Percentiles rank a stretch among this genome's conserved stretches.
Conservation (phyloP, 805 yeast genomes). For the Candida odintsovae region DNA sequence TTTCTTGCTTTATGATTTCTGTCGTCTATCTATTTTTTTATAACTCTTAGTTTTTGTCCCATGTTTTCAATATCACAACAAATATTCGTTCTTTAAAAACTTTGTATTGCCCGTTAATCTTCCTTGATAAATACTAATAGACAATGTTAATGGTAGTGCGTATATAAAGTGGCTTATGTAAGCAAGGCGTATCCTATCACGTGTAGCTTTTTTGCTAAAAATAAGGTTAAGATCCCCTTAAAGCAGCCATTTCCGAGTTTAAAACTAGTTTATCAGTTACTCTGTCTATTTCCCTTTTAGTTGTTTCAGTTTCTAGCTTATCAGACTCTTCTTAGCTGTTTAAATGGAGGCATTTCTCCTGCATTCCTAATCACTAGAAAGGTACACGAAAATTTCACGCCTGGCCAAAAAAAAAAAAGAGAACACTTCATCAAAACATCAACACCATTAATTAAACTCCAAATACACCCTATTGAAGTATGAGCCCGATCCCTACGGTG, state of each 20-base stretch:
- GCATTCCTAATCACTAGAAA: neutral
- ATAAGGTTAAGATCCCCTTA: neutral
- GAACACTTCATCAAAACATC: neutral
- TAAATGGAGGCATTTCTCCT: neutral
- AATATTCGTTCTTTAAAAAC: neutral
- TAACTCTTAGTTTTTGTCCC: neutral
- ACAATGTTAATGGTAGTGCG: neutral
- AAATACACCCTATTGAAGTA: neutral
- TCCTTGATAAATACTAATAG: neutral
- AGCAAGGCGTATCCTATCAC: neutral
- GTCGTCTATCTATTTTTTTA: no score
- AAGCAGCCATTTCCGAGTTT: neutral
- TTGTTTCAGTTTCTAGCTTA: no score
- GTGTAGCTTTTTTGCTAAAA: no score
- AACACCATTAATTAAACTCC: neutral
- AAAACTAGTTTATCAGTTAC: no score
- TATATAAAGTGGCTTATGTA: no score
- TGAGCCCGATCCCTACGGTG: constrained; percentile 16
- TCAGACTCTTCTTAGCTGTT: no score
- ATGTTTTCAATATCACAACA: neutral
- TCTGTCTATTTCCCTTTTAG: no score
- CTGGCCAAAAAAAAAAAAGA: neutral
- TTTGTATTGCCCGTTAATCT: neutral
- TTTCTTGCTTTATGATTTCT: neutral
- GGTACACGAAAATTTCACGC: neutral